Base-by-base conservation (phyloP, 345 rosid species). In the Toxicodendron radicans region DNA sequence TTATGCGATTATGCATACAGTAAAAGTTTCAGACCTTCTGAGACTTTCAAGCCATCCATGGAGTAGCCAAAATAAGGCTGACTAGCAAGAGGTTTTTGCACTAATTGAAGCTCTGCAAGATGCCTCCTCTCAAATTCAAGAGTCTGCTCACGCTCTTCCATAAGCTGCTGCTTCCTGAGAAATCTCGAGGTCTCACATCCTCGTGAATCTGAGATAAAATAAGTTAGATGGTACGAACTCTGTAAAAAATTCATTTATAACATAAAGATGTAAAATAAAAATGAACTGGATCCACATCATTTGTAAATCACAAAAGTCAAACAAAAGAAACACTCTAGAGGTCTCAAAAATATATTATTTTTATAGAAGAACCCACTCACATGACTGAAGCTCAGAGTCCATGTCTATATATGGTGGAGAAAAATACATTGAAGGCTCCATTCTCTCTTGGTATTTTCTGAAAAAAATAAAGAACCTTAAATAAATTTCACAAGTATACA, bases 361-460 rank as follows among this genome's bases (percentile, higher is more conserved):
- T 57, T 60, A 49, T 30, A 14, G 35, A 64, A 64, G 64, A 59
- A 38, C 49, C 59, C 35, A 73, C 86, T 84, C 57, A 87, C 94
- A 72, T 49, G 88, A 75, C 65, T 82, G 86, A 81, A 83, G 74
- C 73, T 88, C 91, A n/a, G 83, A 62, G 49, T 87, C 89, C 78
- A 75, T 75, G 24, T 86, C 89, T 1, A 71, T 16, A 65, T 73
- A 83, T 17, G 76, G 83, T 1, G 86, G 76, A 59, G 76, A 41
- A 77, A 74, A 84, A 63, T 74, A 80, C 75, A 83, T 61, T 8
- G 76, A 52, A 67, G 66, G 64, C 73, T 85, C 87, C 24, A 80
- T 66, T 73, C 84, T 85, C 51, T 85, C 91, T 49, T 73, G 82
- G 82, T 79, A 83, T 66, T 81, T 87, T 74, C 91, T 89, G 83